Percentiles rank a stretch among this genome's conserved stretches.
These are phyloP conservation scores for Larix sibirica DNA, from an alignment of 83 land plant genomes.

Conservation along the genomic window DNA sequence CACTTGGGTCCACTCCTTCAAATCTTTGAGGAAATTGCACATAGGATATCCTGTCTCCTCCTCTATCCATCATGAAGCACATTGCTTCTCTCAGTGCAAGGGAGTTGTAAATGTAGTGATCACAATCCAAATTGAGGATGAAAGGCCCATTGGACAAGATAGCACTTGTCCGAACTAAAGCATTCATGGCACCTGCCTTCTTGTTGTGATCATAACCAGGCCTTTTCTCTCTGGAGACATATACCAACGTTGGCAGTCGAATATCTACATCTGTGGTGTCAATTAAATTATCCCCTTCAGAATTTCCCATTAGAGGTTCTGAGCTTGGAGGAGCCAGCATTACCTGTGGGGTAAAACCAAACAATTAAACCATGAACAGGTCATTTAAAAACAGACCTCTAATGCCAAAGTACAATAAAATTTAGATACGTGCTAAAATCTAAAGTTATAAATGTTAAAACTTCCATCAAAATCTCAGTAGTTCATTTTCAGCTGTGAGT, in stretches of 20 bases:
- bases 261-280: conserved; percentile 73
- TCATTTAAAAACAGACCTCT: no score
- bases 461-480: no score
- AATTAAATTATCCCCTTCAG: conserved; percentile 47
- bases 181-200: conserved; percentile 93
- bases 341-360: conserved; percentile 38
- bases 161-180: conserved; percentile 78
- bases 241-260: conserved; percentile 82
- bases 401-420: no score
- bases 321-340: conserved; percentile 85
- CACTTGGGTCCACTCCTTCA: conserved; percentile 83
- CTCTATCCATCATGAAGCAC: conserved; percentile 89
- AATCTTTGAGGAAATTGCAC: conserved; percentile 91
- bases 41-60: conserved; percentile 76
- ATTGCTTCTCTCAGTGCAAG: conserved; percentile 78
- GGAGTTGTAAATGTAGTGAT: conserved; percentile 82
- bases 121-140: conserved; percentile 89
- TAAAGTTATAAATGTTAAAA: no score
- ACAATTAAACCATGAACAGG: no score
- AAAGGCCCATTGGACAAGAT: conserved; percentile 89
- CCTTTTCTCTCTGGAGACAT: conserved; percentile 87
- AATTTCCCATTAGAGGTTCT: conserved; percentile 64
- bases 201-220: conserved; percentile 88
- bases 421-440: no score
- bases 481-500: no score